Percentiles rank a stretch among this genome's conserved stretches.
Evolutionary conservation across 1,139 yeast species (phyloP).

Genomic region (Candida sanyaensis): DNA sequence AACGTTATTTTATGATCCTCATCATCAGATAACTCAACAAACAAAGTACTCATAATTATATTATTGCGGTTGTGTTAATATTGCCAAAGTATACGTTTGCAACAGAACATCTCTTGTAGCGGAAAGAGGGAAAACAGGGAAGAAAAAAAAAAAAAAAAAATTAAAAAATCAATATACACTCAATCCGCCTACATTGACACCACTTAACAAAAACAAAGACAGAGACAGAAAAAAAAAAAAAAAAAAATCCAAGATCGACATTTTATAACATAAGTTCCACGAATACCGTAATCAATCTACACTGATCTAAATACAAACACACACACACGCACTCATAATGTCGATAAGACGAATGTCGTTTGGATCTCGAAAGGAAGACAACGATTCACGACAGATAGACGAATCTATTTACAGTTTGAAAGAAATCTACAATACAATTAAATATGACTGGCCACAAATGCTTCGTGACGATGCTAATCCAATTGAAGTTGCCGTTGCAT

Average conservation of each 20-base stretch:
- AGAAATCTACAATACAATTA: conserved; percentile 37
- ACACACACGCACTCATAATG: conserved; percentile 4
- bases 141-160: too few relatives aligned
- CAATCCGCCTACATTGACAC: not conserved
- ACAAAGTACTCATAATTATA: conserved; percentile 3
- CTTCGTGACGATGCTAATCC: conserved; percentile 60
- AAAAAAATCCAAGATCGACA: not conserved
- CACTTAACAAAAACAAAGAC: not conserved
- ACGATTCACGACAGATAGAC: conserved; percentile 12
- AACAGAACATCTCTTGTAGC: not conserved
- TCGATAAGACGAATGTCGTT: conserved; percentile 14
- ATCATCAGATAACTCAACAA: conserved; percentile 17
- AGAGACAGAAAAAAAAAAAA: not conserved
- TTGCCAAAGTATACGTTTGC: not conserved
- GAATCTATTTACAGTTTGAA: conserved; percentile 40
- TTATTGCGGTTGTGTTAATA: not conserved
- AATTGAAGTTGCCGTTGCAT: conserved; percentile 76
- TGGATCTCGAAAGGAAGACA: conserved; percentile 8
- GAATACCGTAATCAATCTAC: not conserved
- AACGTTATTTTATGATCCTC: not conserved
- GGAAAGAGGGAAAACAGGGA: not conserved
- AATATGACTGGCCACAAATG: conserved; percentile 51
- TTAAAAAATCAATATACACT: too few relatives aligned
- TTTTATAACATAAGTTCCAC: not conserved
- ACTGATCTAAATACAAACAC: not conserved